A percentile compares a stretch with the other conserved stretches of the same genome.
Evolutionary conservation across 1,139 yeast species (phyloP).

Genomic region (Geotrichum candidum): DNA sequence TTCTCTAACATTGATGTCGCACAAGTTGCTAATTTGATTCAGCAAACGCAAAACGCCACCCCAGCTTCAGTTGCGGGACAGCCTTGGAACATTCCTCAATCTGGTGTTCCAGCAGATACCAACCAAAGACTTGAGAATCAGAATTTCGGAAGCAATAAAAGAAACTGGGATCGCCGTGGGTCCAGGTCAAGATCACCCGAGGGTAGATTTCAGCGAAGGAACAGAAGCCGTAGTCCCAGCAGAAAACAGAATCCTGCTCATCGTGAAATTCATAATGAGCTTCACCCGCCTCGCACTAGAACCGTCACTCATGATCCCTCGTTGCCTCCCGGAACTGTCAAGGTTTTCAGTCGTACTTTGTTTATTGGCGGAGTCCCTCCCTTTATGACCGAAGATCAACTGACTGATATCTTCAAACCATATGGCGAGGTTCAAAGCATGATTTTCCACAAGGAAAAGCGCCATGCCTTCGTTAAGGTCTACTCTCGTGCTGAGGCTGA

Average conservation of each 20-base stretch:
- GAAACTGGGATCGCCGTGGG: slow-evolving; percentile 38
- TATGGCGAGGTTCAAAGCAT: slow-evolving; percentile 92
- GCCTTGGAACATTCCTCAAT: slow-evolving; percentile 17
- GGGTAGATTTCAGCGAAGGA: slow-evolving; percentile 28
- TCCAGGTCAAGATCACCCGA: slow-evolving; percentile 51
- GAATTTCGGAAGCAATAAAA: slow-evolving; percentile 1
- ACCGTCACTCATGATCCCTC: slow-evolving; percentile 62
- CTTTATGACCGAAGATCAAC: slow-evolving; percentile 67
- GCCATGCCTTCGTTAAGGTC: slow-evolving; percentile 95
- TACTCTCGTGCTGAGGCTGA: slow-evolving; percentile 94
- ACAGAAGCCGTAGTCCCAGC: slow-evolving; percentile 29
- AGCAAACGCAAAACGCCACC: slow-evolving; percentile 11
- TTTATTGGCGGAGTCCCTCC: slow-evolving; percentile 92
- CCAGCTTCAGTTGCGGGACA: slow-evolving; percentile 18
- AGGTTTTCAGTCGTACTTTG: slow-evolving; percentile 81
- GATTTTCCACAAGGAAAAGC: slow-evolving; percentile 78
- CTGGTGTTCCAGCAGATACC: background rate
- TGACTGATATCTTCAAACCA: slow-evolving; percentile 61
- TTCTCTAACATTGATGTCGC: slow-evolving; percentile 13
- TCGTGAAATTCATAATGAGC: slow-evolving; percentile 36
- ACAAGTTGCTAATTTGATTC: slow-evolving; percentile 18
- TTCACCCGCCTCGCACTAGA: slow-evolving; percentile 42
- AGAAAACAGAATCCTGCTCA: slow-evolving; percentile 27
- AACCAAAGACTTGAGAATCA: background rate
- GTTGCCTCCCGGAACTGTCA: slow-evolving; percentile 73